Evolutionary conservation across 139 green algal genomes (phyloP), one percentile per base, ranked within the genome.

Genomic region (Coelastrella sp.): DNA sequence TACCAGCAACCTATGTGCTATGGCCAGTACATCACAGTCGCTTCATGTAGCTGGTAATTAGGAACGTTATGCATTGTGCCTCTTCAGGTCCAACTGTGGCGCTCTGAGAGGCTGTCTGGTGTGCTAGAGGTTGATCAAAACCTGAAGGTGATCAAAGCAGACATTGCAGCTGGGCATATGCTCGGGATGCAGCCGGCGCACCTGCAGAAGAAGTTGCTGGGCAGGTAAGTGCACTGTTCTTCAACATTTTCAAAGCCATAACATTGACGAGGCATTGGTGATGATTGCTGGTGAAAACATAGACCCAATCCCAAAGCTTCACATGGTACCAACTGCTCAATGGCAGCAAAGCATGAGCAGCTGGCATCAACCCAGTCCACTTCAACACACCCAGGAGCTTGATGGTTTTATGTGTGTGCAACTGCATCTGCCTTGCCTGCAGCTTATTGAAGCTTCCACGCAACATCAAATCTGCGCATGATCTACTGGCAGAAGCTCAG

Each of bases 121-220:
- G 22, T 75, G 14, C 20, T 81, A 8, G 85, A 90, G 12, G 22
- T 90, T 19, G 85, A 90, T 24, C 6, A 14, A 0, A 25, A 19
- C 4, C 73, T 90, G 20, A 90, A 73, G 73, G 85, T 90, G 14
- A 12, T 90, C 58, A 79, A 65, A n/a, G 25, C 59, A 22, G 85
- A 90, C 10, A 14, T 35, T 7, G 85, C 59, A 6, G 49, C 25
- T 15, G 74, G 85, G 17, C 59, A 68, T 14, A 81, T 88, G 66
- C 66, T 88, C 49, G 84, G 84, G 6, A 27, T 25, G 10, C 14
- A 12, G 10, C 14, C 68, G 59, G 8, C 19, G 14, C 15, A 49
- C 24, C 66, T 88, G 68, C 66, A 70, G 49, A 20, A 49, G 7
- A 88, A 80, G 68, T 12, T n/a, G 35, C 84, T 88, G 49, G 68